Base-by-base conservation (phyloP, 129 eudicot species). In the Pseudognaphalium luteoalbum region DNA sequence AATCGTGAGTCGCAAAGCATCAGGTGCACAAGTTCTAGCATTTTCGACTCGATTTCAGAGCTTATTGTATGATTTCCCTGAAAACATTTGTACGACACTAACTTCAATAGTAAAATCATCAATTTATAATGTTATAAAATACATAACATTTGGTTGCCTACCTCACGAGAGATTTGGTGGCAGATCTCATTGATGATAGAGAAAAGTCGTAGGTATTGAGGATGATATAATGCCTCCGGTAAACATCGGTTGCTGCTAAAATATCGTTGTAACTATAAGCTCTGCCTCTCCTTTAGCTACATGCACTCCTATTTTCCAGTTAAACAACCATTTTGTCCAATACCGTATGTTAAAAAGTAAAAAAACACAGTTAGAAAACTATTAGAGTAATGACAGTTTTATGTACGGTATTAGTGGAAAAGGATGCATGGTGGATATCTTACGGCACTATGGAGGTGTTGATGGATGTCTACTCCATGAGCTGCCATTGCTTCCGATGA, bases 11-110 rank as follows among this genome's bases (percentile, higher is more conserved):
- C 20, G 11, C 29, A 21, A 7, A n/a, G 14, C 66, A 61, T 16
- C 6, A 61, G 66, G 8, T 61, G 34, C 17, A 25, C 35, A 21
- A 62, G 68, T 32, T 62, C 68, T 62, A 28, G 68, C 68, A 62
- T 62, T 10, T 62, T 29, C 39, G 68, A 62, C 12, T 62, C 9
- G n/a, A 32, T 62, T 14, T 22, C 68, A 4, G 6, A 62, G 19
- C 39, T 4, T 29, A 29, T 12, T 30, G 17, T 62, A 29, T 16
- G 6, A 7, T 29, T 14, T 28, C 7, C 68, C 68, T 62, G 17
- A 28, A 62, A 5, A 29, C 39, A 62, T 28, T 5, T 9, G 17
- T 9, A 47, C 10, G 3, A 0, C 17, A 10, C 56, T 47, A 14
- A 10, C 15, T 52, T 52, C 5, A 52, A 52, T 2, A 15, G 7